These are phyloP conservation scores for Fusarium nisikadoi DNA, from an alignment of 2,329 filamentous ascomycete species.

Conservation along the genomic window DNA sequence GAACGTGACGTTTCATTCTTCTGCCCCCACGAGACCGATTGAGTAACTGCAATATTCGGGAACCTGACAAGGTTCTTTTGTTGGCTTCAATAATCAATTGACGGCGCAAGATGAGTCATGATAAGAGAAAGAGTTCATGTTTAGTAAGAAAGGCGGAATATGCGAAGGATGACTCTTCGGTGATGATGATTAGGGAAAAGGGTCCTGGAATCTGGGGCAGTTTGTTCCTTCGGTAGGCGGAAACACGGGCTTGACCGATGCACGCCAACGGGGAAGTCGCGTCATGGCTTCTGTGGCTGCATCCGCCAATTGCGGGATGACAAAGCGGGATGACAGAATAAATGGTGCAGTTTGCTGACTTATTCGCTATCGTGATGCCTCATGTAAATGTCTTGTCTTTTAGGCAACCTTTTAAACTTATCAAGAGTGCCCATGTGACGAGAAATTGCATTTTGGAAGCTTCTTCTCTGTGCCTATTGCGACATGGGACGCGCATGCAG, in stretches of 20 bases:
- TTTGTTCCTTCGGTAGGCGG: conserved; percentile 8
- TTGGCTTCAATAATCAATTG: not conserved
- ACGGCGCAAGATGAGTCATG: conserved; percentile 25
- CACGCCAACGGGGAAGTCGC: conserved; percentile 35
- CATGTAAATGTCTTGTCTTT: conserved; percentile 33
- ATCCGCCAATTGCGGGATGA: conserved; percentile 20
- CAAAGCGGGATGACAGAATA: conserved; percentile 24
- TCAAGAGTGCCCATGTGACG: conserved; percentile 18
- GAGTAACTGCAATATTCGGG: not conserved
- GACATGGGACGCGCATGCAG: conserved; percentile 13
- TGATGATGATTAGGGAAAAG: conserved; percentile 6
- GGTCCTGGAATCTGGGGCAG: conserved; percentile 24
- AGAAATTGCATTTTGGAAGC: not conserved
- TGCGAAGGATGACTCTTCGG: conserved; percentile 16
- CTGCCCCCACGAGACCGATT: conserved; percentile 24
- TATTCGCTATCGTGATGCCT: conserved; percentile 10
- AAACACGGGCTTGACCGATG: conserved; percentile 43
- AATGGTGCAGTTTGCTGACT: not conserved
- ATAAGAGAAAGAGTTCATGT: conserved; percentile 16
- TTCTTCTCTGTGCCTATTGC: conserved; percentile 6
- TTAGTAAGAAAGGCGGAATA: conserved; percentile 33
- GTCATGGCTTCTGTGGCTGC: conserved; percentile 32
- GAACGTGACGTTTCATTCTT: conserved; percentile 37
- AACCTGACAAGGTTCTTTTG: conserved; percentile 16
- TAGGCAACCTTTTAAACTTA: conserved; percentile 24